Conservation (phyloP, 2,329 filamentous ascomycete genomes). For the Massarina eburnea region DNA sequence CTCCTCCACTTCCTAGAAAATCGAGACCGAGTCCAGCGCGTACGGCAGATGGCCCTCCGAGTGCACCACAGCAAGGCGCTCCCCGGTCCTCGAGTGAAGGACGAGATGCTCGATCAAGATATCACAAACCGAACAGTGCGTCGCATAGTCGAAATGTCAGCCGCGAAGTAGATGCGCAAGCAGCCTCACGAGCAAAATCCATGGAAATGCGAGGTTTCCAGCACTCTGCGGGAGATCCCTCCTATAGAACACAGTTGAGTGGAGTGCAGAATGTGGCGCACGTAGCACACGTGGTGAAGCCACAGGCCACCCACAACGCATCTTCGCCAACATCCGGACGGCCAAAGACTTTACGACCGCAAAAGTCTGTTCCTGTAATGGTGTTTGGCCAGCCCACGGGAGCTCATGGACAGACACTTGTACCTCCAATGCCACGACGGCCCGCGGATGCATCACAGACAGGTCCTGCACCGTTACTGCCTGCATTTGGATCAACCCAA, state of each 20-base stretch:
- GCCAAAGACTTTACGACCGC: conserved; percentile 1
- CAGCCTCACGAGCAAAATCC: conserved; percentile 4
- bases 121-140: conserved; percentile 11
- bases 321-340: not conserved
- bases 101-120: conserved; percentile 16
- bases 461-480: not conserved
- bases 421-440: not conserved
- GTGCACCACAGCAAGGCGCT: not conserved
- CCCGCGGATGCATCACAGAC: not conserved
- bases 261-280: conserved; percentile 6
- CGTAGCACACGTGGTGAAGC: conserved; percentile 3
- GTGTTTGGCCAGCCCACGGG: not conserved
- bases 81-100: not conserved
- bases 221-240: conserved; percentile 3
- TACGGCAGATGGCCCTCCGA: not conserved
- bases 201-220: not conserved
- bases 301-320: conserved; percentile 1
- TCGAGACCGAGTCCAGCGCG: conserved; percentile 2
- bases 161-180: not conserved
- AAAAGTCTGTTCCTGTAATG: conserved; percentile 18
- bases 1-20: conserved; percentile 15
- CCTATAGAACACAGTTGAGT: conserved; percentile 1
- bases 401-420: conserved; percentile 1
- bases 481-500: not conserved
- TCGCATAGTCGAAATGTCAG: conserved; percentile 11